A percentile compares a stretch with the other conserved stretches of the same genome.
Conservation (phyloP, 805 yeast species). For the Schizosaccharomyces cryophilus region DNA sequence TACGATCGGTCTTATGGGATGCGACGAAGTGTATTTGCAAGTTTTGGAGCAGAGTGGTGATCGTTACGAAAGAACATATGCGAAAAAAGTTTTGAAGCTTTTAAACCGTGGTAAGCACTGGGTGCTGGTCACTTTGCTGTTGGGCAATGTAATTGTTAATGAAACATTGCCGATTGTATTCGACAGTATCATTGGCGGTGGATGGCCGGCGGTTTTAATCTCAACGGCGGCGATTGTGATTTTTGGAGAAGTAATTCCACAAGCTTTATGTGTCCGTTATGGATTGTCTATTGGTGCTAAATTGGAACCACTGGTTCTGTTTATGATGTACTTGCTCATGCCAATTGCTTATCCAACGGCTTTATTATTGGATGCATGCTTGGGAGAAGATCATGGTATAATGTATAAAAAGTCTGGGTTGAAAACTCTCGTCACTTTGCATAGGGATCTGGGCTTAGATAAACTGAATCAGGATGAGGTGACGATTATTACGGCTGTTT, state of each 20-base stretch:
- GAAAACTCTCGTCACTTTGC: slow-evolving; percentile 78
- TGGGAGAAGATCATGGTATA: slow-evolving; percentile 94
- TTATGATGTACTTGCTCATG: slow-evolving; percentile 67
- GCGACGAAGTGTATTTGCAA: slow-evolving; percentile 80
- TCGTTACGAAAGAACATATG: slow-evolving; percentile 35
- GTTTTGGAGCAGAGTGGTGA: slow-evolving; percentile 75
- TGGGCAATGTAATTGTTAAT: slow-evolving; percentile 8
- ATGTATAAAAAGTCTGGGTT: slow-evolving; percentile 78
- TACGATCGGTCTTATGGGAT: slow-evolving; percentile 94
- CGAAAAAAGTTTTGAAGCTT: slow-evolving; percentile 44
- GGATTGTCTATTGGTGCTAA: slow-evolving; percentile 79
- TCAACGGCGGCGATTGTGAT: slow-evolving; percentile 84
- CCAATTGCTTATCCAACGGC: slow-evolving; percentile 88
- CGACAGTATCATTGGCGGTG: slow-evolving; percentile 85
- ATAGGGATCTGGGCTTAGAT: slow-evolving; percentile 86
- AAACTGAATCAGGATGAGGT: slow-evolving; percentile 85
- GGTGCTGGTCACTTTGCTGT: slow-evolving; percentile 70
- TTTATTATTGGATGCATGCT: slow-evolving; percentile 43
- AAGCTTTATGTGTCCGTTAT: slow-evolving; percentile 72
- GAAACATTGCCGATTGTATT: slow-evolving; percentile 85
- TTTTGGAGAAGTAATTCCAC: slow-evolving; percentile 93
- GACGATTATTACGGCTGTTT: slow-evolving; percentile 77
- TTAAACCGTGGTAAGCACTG: slow-evolving; percentile 79
- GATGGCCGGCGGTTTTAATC: slow-evolving; percentile 85
- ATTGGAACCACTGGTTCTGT: slow-evolving; percentile 67